phyloP scores from a whole-genome alignment of 2,329 filamentous ascomycete species.

The Ceratocystis variospora region DNA sequence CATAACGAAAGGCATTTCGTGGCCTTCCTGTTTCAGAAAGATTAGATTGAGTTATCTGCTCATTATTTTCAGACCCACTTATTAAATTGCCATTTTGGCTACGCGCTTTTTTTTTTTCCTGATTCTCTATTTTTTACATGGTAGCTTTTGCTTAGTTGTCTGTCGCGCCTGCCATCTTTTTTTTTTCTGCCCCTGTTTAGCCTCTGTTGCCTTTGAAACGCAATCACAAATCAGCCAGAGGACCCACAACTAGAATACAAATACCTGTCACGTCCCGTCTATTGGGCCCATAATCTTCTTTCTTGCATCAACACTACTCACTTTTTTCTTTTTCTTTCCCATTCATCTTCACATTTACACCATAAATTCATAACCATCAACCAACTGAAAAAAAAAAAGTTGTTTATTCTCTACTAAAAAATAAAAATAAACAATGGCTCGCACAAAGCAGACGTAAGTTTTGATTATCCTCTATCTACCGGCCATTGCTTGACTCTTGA shows the following conservation, averaged over 20 bases:
- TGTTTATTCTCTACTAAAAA: conserved; percentile 24
- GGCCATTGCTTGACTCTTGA: conserved; percentile 25
- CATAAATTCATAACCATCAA: conserved; percentile 26
- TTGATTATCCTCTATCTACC: not conserved
- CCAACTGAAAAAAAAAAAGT: conserved; percentile 24
- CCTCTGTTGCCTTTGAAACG: conserved; percentile 1
- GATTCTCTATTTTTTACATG: not conserved
- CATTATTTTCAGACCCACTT: not conserved
- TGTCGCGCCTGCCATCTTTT: not conserved
- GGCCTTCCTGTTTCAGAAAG: not conserved
- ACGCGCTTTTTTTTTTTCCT: conserved; percentile 13
- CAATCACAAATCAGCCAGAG: conserved; percentile 22
- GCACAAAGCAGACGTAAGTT: conserved; percentile 46
- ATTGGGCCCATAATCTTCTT: conserved; percentile 20
- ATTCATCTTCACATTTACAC: conserved; percentile 13
- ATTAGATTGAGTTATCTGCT: not conserved
- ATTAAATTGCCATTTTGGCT: not conserved
- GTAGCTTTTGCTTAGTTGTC: not conserved
- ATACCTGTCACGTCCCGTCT: conserved; percentile 19
- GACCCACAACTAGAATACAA: conserved; percentile 24
- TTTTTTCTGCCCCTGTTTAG: not conserved
- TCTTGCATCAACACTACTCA: conserved; percentile 31
- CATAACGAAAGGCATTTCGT: not conserved
- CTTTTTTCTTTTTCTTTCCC: conserved; percentile 20
- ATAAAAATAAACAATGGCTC: conserved; percentile 40